Percentiles rank a stretch among this genome's conserved stretches.
phyloP scores from a whole-genome alignment of 805 yeast genomes.

The Blastobotrys attinorum region DNA sequence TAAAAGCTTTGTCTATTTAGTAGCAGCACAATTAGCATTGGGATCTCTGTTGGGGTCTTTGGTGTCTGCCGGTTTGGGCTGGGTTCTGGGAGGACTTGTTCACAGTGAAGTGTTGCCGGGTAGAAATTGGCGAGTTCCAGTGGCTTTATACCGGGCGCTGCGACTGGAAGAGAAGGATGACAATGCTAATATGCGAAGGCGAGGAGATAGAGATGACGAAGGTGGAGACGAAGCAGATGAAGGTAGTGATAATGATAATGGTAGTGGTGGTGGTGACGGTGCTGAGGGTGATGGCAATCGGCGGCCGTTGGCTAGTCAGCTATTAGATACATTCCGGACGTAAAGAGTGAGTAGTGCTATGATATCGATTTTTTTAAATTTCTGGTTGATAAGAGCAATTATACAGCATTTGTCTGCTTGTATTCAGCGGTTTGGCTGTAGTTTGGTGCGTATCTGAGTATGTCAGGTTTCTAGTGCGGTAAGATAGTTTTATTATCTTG shows the following conservation, averaged over 20 bases:
- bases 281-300: no score
- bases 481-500: no score
- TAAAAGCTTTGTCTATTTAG: constrained; percentile 29
- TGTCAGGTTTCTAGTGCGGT: no score
- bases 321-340: constrained; percentile 10
- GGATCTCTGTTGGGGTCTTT: constrained; percentile 23
- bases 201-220: not conserved
- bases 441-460: no score
- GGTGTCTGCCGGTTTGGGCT: constrained; percentile 28
- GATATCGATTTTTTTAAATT: no score
- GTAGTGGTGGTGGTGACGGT: no score
- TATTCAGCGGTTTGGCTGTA: no score
- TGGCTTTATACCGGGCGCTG: constrained; percentile 7
- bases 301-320: constrained; percentile 7
- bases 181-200: not conserved
- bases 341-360: no score
- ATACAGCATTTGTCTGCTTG: no score
- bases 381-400: no score
- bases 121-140: constrained; percentile 34
- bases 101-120: constrained; percentile 33
- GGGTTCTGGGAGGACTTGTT: constrained; percentile 32
- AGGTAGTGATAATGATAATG: no score
- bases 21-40: constrained; percentile 30
- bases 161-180: constrained; percentile 1
- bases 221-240: no score